A percentile compares a stretch with the other conserved stretches of the same genome.
phyloP scores from a whole-genome alignment of 192 early-diverging fungal species.

The Phlyctochytrium bullatum region DNA sequence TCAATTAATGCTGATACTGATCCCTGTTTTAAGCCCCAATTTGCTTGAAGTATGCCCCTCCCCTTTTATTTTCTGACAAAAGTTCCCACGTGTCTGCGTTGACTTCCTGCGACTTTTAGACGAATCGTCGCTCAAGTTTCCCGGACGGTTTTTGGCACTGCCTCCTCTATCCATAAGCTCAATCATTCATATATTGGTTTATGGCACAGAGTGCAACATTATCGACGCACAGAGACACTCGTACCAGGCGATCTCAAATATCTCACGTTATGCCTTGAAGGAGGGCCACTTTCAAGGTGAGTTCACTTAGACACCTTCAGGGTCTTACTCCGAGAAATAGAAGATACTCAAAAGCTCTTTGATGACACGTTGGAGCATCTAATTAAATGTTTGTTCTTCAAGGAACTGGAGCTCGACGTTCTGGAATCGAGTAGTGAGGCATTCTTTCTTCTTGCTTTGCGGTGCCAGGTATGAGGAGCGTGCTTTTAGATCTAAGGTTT shows the following conservation, averaged over 20 bases:
- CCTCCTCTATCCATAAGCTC: neutral
- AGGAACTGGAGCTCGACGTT: constrained; percentile 59
- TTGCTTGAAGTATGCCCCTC: too few species aligned
- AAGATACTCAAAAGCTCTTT: constrained; percentile 16
- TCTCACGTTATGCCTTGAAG: neutral
- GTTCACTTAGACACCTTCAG: neutral
- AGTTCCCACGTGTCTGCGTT: neutral
- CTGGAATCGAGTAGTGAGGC: constrained; percentile 61
- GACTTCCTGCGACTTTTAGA: neutral
- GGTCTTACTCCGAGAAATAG: neutral
- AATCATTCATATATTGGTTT: neutral
- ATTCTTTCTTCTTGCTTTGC: constrained; percentile 55
- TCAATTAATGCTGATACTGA: too few species aligned
- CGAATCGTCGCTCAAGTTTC: neutral
- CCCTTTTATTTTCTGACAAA: too few species aligned
- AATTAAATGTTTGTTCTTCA: constrained; percentile 59
- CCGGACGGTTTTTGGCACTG: neutral
- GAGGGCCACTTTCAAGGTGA: neutral
- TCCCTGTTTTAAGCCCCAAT: too few species aligned
- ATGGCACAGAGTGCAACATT: neutral
- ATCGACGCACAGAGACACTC: neutral
- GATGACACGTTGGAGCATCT: constrained; percentile 52
- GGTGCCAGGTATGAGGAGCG: constrained; percentile 40
- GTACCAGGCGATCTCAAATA: neutral
- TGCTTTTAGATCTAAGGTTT: neutral